Evolutionary conservation across 495 filamentous ascomycete genomes (phyloP), one percentile per base, ranked within the genome.

Genomic region (Annulohypoxylon stygium): DNA sequence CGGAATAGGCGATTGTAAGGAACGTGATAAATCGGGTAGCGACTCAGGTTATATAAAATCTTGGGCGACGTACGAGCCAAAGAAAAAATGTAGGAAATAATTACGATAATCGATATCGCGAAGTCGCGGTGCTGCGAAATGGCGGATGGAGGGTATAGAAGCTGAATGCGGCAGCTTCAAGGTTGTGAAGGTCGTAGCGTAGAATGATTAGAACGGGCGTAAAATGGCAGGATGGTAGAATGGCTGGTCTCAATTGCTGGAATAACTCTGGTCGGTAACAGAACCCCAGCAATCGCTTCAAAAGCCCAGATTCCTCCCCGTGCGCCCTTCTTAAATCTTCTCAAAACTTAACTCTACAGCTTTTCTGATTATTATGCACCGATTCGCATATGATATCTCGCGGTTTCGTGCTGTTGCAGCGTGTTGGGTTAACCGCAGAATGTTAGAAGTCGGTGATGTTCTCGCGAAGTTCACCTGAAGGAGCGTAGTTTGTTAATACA

Each of bases 391-490:
- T 5, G 59, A 36, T 63, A 60, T 65, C 26, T 25, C 34, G 43
- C 11, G 7, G 33, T 71, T 18, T 9, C 45, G 48, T 30, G 26
- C 3, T 45, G 67, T 25, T 60, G 67, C 59, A 68, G 63, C 51
- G 37, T 55, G 50, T 67, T 68, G 53, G 43, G 51, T 25, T 39
- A 37, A 55, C 65, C 30, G 16, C 57, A 51, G 3, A 50, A 57
- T 55, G 39, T 54, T 4, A 10, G 41, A 64, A 43, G 53, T 61
- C 51, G 64, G 67, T 64, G 72, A 71, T 75, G 72, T 71, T 75
- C 63, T 68, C 59, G 72, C 67, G 45, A 71, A 66, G 51, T 65
- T 75, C 59, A 45, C 67, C 43, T 62, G 59, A 65, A 73, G 68
- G 26, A 37, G 60, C 23, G 47, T 71, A 66, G 47, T 67, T 68